These are phyloP conservation scores for Akanthomyces uredinophilus DNA, from an alignment of 2,329 filamentous ascomycete species.

Conservation along the genomic window DNA sequence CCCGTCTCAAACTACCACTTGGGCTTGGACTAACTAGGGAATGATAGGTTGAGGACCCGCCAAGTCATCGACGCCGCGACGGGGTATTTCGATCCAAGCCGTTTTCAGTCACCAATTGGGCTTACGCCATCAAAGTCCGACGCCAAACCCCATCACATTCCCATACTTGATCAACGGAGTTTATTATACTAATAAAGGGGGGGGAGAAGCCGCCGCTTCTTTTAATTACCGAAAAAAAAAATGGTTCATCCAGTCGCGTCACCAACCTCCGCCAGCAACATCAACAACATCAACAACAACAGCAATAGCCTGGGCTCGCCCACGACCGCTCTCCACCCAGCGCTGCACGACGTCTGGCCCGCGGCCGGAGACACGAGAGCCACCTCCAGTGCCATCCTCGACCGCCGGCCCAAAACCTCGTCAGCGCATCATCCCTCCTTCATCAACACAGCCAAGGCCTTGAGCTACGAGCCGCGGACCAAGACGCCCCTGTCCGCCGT, in stretches of 20 bases:
- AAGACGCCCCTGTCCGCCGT: conserved; percentile 21
- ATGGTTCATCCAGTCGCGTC: not conserved
- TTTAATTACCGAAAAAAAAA: not conserved
- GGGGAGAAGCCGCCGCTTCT: not conserved
- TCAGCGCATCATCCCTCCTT: conserved; percentile 14
- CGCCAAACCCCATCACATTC: not conserved
- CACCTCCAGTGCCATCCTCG: conserved; percentile 13
- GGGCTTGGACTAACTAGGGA: not conserved
- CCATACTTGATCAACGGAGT: not conserved
- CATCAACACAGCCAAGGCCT: conserved; percentile 21
- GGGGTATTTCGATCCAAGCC: conserved; percentile 10
- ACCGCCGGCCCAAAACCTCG: conserved; percentile 19
- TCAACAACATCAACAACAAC: not conserved
- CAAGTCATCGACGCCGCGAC: not conserved
- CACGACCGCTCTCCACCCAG: conserved; percentile 3
- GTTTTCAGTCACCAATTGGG: not conserved
- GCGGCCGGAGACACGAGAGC: not conserved
- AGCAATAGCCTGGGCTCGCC: not conserved
- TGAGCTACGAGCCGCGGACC: conserved; percentile 18
- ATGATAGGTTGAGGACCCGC: not conserved
- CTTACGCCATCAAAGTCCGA: conserved; percentile 10
- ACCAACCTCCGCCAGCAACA: not conserved
- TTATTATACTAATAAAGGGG: not conserved
- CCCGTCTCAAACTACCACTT: not conserved
- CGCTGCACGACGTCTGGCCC: conserved; percentile 4